Evolutionary conservation across 306 rosid genomes (phyloP).

Genomic region (Phaseolus lunatus): DNA sequence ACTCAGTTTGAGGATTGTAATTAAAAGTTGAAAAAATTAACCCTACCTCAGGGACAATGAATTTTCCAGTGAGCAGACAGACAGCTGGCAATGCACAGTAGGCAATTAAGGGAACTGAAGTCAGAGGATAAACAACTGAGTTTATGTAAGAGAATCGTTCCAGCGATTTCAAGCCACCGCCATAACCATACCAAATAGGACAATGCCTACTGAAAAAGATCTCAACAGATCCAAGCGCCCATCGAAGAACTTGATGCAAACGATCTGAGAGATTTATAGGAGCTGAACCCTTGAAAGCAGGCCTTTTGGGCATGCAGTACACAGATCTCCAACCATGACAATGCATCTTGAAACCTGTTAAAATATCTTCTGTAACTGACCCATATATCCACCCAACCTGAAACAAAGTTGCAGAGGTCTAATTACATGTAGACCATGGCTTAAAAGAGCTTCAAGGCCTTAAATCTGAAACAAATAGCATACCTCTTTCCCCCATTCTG

Average conservation of each 20-base stretch:
- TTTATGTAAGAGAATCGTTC: constrained; percentile 93
- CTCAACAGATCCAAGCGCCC: constrained; percentile 97
- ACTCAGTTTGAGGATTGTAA: neutral
- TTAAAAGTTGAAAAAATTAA: neutral
- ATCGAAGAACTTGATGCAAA: constrained; percentile 90
- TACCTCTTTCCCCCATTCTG: constrained; percentile 93
- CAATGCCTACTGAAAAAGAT: constrained; percentile 85
- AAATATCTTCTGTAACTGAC: constrained; percentile 90
- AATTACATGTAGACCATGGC: neutral
- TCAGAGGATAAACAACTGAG: constrained; percentile 91
- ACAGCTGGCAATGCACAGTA: constrained; percentile 90
- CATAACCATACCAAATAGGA: constrained; percentile 94
- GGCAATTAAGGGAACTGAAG: constrained; percentile 79
- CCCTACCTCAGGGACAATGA: constrained; percentile 87
- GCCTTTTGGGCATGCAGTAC: constrained; percentile 87
- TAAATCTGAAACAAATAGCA: constrained; percentile 7
- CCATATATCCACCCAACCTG: constrained; percentile 98
- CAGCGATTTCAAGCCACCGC: constrained; percentile 84
- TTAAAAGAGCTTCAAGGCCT: constrained; percentile 26
- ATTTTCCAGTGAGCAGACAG: constrained; percentile 91
- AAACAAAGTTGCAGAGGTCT: constrained; percentile 32
- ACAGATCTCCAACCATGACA: constrained; percentile 98
- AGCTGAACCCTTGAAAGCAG: constrained; percentile 97
- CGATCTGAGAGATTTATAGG: constrained; percentile 92
- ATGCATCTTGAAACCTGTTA: constrained; percentile 96